phyloP scores from a whole-genome alignment of 768 basidiomycete genomes.

The Kondoa subrosea region DNA sequence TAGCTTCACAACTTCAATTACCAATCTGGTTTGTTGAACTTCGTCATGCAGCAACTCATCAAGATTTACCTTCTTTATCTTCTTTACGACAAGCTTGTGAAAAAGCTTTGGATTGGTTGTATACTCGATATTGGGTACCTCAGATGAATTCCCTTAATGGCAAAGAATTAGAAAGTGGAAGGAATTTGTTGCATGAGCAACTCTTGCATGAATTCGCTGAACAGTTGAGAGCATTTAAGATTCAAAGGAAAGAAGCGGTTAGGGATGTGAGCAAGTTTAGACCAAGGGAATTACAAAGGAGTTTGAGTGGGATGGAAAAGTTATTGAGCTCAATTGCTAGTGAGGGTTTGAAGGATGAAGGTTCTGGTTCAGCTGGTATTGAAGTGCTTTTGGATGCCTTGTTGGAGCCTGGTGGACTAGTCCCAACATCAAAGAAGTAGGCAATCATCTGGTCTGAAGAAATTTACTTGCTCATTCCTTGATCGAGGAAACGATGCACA shows the following conservation, averaged over 20 bases:
- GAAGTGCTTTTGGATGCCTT: slow-evolving; percentile 52
- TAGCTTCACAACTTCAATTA: slow-evolving; percentile 68
- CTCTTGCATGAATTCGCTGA: slow-evolving; percentile 37
- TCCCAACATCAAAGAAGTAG: slow-evolving; percentile 72
- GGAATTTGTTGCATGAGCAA: slow-evolving; percentile 27
- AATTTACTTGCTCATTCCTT: neutral
- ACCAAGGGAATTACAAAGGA: slow-evolving; percentile 38
- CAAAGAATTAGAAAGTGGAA: slow-evolving; percentile 7
- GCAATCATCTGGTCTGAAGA: slow-evolving; percentile 21
- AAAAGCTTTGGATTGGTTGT: slow-evolving; percentile 68
- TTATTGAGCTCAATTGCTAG: slow-evolving; percentile 16
- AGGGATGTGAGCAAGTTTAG: slow-evolving; percentile 63
- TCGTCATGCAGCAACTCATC: slow-evolving; percentile 88
- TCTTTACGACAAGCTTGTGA: slow-evolving; percentile 46
- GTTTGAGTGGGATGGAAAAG: slow-evolving; percentile 25
- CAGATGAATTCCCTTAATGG: slow-evolving; percentile 41
- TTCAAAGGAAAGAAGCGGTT: slow-evolving; percentile 44
- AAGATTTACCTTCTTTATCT: slow-evolving; percentile 51
- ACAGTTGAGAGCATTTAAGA: slow-evolving; percentile 60
- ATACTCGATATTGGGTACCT: slow-evolving; percentile 68
- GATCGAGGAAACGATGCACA: slow-evolving; percentile 25
- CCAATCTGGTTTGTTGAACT: slow-evolving; percentile 81
- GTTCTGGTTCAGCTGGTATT: slow-evolving; percentile 50
- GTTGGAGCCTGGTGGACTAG: slow-evolving; percentile 52
- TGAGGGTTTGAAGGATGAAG: slow-evolving; percentile 29